These are phyloP conservation scores for Houttuynia cordata DNA, from an alignment of 164 flowering plant genomes.

Conservation along the genomic window DNA sequence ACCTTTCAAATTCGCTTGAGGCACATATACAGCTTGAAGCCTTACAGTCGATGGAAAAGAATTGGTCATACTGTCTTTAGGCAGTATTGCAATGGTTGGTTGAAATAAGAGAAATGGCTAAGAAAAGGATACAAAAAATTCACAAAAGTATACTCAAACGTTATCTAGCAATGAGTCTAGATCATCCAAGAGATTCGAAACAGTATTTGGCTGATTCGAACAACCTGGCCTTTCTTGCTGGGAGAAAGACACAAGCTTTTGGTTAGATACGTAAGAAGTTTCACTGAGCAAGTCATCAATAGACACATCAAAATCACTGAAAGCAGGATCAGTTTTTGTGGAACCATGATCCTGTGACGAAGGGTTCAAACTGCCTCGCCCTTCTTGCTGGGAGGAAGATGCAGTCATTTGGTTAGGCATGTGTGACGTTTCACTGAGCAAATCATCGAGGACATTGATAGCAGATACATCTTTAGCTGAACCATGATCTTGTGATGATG, in stretches of 20 bases:
- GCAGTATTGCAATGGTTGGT: too few species aligned
- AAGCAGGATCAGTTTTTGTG: conserved; percentile 2
- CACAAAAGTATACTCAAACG: conserved; percentile 11
- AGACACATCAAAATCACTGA: conserved; percentile 22
- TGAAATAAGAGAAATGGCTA: too few species aligned
- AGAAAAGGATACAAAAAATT: too few species aligned
- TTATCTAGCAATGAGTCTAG: conserved; percentile 79
- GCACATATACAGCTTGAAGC: too few species aligned
- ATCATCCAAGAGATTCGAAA: conserved; percentile 36
- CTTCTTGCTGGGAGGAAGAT: conserved; percentile 2
- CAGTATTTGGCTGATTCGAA: conserved; percentile 9
- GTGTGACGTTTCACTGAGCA: conserved; percentile 22
- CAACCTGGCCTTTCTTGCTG: conserved; percentile 3
- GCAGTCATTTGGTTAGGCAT: conserved; percentile 5
- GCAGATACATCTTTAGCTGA: conserved; percentile 4
- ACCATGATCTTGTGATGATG: conserved; percentile 2
- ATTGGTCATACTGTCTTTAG: too few species aligned
- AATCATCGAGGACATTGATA: conserved; percentile 27
- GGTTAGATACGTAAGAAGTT: conserved; percentile 16
- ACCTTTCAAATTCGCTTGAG: too few species aligned
- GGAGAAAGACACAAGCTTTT: conserved; percentile 3
- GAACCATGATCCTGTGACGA: conserved; percentile 3
- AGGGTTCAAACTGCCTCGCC: conserved; percentile 3
- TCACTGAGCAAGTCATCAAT: conserved; percentile 35
- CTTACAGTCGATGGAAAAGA: too few species aligned